phyloP scores from a whole-genome alignment of 2,329 filamentous ascomycete genomes.

The Fusarium irregulare region DNA sequence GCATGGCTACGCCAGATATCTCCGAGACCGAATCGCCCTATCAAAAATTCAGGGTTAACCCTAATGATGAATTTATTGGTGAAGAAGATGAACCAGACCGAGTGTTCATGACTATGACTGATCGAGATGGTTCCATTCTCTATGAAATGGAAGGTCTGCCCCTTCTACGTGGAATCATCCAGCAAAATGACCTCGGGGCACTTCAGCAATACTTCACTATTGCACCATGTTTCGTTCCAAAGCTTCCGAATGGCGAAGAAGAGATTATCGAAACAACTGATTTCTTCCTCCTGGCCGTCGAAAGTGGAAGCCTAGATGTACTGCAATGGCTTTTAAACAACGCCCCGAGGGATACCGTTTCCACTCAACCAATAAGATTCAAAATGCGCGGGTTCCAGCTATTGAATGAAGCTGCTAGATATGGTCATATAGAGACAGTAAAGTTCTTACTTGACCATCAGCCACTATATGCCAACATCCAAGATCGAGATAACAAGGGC shows the following conservation, averaged over 20 bases:
- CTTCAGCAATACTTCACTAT: background rate
- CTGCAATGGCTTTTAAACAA: background rate
- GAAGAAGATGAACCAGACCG: background rate
- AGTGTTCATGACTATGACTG: background rate
- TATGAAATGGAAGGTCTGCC: background rate
- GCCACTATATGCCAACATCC: conserved; percentile 1
- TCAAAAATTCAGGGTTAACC: background rate
- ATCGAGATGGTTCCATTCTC: background rate
- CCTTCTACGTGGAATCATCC: background rate
- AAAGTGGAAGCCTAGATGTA: background rate
- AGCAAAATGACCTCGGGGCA: background rate
- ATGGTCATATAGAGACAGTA: background rate
- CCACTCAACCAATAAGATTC: background rate
- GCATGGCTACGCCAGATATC: too few species aligned
- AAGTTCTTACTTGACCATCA: background rate
- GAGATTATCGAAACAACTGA: background rate
- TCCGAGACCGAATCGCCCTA: background rate
- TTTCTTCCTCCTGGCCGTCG: background rate
- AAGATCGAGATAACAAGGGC: background rate
- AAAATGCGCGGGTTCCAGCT: background rate
- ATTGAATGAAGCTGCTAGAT: background rate
- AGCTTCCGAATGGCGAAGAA: background rate
- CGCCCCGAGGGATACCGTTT: background rate
- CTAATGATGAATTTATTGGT: background rate
- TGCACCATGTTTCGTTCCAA: background rate